Percentiles rank a stretch among this genome's conserved stretches.
Conservation (phyloP, 2,329 filamentous ascomycete species). For the Aspergillus cejpii region DNA sequence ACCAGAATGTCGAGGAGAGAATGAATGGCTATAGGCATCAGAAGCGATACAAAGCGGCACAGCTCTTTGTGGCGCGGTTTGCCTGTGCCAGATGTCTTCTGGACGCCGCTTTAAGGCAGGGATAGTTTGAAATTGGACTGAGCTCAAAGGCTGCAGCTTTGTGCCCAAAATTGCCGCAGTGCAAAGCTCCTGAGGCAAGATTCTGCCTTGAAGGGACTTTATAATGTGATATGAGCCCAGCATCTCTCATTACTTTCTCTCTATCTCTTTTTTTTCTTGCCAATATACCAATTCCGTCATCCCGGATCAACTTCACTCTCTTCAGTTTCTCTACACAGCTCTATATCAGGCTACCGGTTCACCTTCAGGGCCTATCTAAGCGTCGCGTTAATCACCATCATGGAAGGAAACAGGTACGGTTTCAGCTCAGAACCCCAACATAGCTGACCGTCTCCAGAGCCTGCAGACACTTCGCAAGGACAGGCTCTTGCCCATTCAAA, state of each 20-base stretch:
- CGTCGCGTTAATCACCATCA: too few species aligned
- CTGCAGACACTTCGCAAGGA: constrained; percentile 7
- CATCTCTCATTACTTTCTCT: not conserved
- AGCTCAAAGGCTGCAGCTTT: too few species aligned
- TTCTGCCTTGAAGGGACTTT: too few species aligned
- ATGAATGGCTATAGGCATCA: not conserved
- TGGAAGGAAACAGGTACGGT: not conserved
- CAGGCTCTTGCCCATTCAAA: constrained; percentile 6
- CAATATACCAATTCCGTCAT: too few species aligned
- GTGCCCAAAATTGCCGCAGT: not conserved
- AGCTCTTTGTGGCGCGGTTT: not conserved
- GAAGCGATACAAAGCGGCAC: not conserved
- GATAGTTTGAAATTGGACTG: too few species aligned
- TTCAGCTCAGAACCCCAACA: not conserved
- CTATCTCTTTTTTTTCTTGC: not conserved
- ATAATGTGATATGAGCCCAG: not conserved
- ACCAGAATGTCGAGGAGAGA: not conserved
- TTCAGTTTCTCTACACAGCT: too few species aligned
- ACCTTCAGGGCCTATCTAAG: too few species aligned
- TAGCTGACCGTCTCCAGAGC: not conserved
- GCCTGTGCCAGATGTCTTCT: not conserved
- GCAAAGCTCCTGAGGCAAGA: too few species aligned
- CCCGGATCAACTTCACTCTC: not conserved
- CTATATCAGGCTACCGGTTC: too few species aligned
- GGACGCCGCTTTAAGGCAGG: too few species aligned